Conservation (phyloP, 352 stramenopile genomes). For the Globisporangium emineosum region DNA sequence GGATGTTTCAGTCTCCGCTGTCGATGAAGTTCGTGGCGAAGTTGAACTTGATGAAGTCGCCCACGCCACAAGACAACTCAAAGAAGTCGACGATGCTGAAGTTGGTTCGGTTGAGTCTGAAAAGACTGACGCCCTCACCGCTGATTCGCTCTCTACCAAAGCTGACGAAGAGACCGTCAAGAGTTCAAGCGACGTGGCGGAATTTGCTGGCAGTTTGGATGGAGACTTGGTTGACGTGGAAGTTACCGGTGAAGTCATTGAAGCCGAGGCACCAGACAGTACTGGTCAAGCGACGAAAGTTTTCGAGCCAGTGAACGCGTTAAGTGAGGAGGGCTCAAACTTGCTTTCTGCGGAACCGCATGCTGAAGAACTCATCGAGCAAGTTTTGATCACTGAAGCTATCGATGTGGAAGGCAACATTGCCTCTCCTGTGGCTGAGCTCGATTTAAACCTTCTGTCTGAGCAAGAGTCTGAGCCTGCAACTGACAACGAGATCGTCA, state of each 20-base stretch:
- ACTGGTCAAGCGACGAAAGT: background rate
- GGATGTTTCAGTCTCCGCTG: background rate
- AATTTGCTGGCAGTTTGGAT: background rate
- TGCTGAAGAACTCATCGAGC: background rate
- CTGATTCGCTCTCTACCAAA: background rate
- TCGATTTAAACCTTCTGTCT: background rate
- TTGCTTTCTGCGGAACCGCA: background rate
- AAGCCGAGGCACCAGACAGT: background rate
- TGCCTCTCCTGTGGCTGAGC: background rate
- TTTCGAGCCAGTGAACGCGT: background rate
- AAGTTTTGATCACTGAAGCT: constrained; percentile 1
- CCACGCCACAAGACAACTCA: background rate
- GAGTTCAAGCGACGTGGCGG: background rate
- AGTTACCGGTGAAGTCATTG: background rate
- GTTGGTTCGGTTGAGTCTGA: background rate
- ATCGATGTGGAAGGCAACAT: constrained; percentile 9
- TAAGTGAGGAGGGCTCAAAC: background rate
- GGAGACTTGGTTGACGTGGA: background rate
- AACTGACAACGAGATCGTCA: background rate
- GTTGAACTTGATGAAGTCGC: background rate
- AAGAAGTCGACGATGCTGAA: background rate
- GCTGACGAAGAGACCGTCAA: background rate
- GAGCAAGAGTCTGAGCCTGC: background rate
- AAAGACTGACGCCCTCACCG: background rate
- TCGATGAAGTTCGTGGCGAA: background rate